Conservation (phyloP, 495 filamentous ascomycete species). For the Alectoria sarmentosa region DNA sequence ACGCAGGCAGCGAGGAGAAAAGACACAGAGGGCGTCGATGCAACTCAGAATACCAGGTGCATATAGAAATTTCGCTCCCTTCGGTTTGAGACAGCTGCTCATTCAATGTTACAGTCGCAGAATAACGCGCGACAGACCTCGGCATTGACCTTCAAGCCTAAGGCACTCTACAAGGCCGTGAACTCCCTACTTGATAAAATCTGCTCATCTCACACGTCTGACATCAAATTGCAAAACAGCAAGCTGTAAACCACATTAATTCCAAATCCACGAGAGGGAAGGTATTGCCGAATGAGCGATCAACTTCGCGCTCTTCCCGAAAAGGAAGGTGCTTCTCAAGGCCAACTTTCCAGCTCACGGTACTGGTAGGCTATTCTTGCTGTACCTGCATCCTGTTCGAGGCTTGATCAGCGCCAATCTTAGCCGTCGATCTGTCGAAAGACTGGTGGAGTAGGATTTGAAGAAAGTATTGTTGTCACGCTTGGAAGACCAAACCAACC, state of each 20-base stretch:
- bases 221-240: not conserved
- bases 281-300: constrained; percentile 11
- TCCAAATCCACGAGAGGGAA: not conserved
- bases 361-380: not conserved
- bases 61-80: not conserved
- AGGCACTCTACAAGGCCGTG: not conserved
- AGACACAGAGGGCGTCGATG: not conserved
- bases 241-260: not conserved
- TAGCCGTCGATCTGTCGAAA: not conserved
- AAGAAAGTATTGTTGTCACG: not conserved
- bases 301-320: not conserved
- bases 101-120: not conserved
- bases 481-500: constrained; percentile 1
- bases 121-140: not conserved
- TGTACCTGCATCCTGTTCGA: not conserved
- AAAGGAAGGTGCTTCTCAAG: constrained; percentile 6
- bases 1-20: not conserved
- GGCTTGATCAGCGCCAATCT: constrained; percentile 1
- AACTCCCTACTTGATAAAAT: not conserved
- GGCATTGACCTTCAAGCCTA: not conserved
- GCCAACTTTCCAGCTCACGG: not conserved
- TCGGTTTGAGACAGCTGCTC: not conserved
- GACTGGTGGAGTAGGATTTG: not conserved
- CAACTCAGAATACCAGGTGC: not conserved
- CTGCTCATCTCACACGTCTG: not conserved